phyloP scores from a whole-genome alignment of 2,329 filamentous ascomycete genomes.

The Chaetomiaceae sp. region DNA sequence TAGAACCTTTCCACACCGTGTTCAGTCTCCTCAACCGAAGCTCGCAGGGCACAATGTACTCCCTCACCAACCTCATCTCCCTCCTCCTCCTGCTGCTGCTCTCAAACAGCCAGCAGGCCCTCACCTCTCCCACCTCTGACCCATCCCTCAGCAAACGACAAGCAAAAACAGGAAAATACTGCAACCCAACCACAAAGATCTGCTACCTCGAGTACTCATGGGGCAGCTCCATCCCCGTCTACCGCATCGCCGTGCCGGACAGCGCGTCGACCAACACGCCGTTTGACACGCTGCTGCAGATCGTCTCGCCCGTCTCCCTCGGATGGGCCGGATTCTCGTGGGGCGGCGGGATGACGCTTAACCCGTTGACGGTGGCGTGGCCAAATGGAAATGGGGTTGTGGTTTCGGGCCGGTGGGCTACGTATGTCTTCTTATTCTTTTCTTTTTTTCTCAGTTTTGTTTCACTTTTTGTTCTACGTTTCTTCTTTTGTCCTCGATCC shows the following conservation, averaged over 20 bases:
- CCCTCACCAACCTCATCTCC: neutral
- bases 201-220: conserved; percentile 25
- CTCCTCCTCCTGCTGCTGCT: neutral
- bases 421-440: conserved; percentile 26
- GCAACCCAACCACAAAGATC: conserved; percentile 13
- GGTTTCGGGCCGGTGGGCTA: conserved; percentile 36
- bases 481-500: too few relatives aligned
- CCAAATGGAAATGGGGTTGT: conserved; percentile 34
- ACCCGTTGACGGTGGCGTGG: conserved; percentile 37
- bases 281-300: conserved; percentile 36
- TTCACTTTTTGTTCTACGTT: too few relatives aligned
- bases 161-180: conserved; percentile 12
- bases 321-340: conserved; percentile 38
- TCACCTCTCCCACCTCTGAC: neutral
- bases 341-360: conserved; percentile 38
- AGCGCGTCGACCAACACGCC: conserved; percentile 19
- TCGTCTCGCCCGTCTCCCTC: conserved; percentile 32
- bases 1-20: neutral
- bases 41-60: neutral
- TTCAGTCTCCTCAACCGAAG: neutral
- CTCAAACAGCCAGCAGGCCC: neutral
- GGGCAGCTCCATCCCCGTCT: conserved; percentile 18
- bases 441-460: neutral
- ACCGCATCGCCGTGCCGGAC: conserved; percentile 30
- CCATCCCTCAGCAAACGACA: conserved; percentile 6